Evolutionary conservation across 108 stramenopile species (phyloP), one percentile per base, ranked within the genome.

Genomic region (Nitzschia sp.): DNA sequence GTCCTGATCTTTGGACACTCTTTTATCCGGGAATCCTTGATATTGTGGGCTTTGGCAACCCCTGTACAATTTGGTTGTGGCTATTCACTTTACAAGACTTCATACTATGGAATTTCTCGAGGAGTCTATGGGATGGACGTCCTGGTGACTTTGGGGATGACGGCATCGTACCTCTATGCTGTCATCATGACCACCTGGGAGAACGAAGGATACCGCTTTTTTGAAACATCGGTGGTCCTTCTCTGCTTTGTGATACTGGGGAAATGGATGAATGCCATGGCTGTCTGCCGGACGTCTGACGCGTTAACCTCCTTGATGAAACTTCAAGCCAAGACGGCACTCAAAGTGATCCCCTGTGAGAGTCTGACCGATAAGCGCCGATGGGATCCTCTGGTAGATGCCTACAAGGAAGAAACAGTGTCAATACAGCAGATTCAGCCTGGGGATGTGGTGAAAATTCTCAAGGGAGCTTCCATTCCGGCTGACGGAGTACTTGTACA

Each of bases 151-250:
- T 53, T 96, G 58, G 99, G 97, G 0, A 98, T 98, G n/a, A 82
- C 87, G 1, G 74, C 92, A 23, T 91, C 95, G 16, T 98, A 96
- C 68, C 17, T 93, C 0, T 97, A 97, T 44, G 76, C 81, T 13
- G 38, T 71, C 23, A 52, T 71, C 25, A 59, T 69, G 2, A 50
- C 73, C 35, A 54, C 47, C 53, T 45, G 38, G 0, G 35, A 66
- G 8, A 52, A 67, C 15, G 45, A 44, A n/a, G 67, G 59, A 1
- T 73, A 77, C 32, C 61, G 67, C 8, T 77, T 77, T 38, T 99
- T 99, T 81, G 99, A 99, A 68, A 97, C 97, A 5, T 85, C 92
- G 3, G 97, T 95, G 6, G 93, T 96, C 85, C 79, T 99, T n/a
- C 87, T 99, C 32, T 88, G 91, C 26, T 98, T 99, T 64, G 97